These are phyloP conservation scores for Pseudogymnoascus sp. DNA, from an alignment of 2,329 filamentous ascomycete species.

Conservation along the genomic window DNA sequence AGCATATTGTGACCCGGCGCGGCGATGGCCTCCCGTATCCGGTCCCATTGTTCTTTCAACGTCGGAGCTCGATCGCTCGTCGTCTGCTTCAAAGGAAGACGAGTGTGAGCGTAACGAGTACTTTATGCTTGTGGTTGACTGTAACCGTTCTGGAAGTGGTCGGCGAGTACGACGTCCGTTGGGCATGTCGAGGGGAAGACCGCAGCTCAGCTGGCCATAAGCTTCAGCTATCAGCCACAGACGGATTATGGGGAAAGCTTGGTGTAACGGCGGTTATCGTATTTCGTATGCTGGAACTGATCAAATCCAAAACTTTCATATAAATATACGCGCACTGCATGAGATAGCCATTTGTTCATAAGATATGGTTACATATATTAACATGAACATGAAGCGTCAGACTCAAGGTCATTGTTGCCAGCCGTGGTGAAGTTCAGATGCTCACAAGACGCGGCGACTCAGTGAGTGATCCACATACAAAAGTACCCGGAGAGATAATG, in stretches of 20 bases:
- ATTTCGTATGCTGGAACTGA: neutral
- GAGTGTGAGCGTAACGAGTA: slow-evolving; percentile 48
- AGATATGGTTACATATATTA: neutral
- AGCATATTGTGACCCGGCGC: slow-evolving; percentile 46
- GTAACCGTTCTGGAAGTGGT: slow-evolving; percentile 11
- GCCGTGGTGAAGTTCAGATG: neutral
- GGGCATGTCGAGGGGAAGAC: neutral
- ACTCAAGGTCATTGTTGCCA: neutral
- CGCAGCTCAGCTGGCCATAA: slow-evolving; percentile 2
- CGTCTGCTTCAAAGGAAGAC: slow-evolving; percentile 59
- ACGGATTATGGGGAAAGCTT: neutral
- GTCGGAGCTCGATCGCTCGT: slow-evolving; percentile 48
- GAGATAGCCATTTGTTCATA: neutral
- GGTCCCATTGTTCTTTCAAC: slow-evolving; percentile 28
- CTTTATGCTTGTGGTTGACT: slow-evolving; percentile 35
- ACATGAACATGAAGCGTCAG: neutral
- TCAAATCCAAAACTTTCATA: neutral
- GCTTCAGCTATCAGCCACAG: slow-evolving; percentile 5
- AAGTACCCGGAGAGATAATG: slow-evolving; percentile 9
- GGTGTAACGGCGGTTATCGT: neutral
- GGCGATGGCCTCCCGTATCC: slow-evolving; percentile 29
- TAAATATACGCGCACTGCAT: neutral
- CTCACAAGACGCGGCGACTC: neutral
- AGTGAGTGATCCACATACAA: neutral
- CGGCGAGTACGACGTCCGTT: slow-evolving; percentile 5